phyloP scores from a whole-genome alignment of 495 filamentous ascomycete species.

The Parachaetomium inaequale region DNA sequence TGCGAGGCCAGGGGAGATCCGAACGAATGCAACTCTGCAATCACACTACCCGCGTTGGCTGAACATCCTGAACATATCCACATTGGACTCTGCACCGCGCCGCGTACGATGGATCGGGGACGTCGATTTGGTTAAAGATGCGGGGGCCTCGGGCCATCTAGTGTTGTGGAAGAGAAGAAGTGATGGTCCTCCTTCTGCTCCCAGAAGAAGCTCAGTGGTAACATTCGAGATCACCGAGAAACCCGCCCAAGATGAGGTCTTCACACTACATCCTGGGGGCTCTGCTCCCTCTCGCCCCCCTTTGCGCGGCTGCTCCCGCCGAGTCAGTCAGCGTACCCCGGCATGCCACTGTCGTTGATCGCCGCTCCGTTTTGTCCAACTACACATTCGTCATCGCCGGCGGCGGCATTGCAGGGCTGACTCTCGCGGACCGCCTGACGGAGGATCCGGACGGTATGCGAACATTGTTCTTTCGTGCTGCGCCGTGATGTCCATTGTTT shows the following conservation, averaged over 20 bases:
- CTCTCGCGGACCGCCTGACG: conserved; percentile 47
- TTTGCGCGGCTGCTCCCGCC: conserved; percentile 4
- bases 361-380: conserved; percentile 16
- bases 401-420: conserved; percentile 47
- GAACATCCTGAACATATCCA: too few relatives aligned
- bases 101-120: neutral
- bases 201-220: neutral
- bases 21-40: conserved; percentile 7
- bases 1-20: neutral
- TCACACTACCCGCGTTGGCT: neutral
- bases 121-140: neutral
- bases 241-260: conserved; percentile 2
- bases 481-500: neutral
- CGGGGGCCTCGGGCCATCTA: neutral
- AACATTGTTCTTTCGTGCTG: neutral
- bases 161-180: neutral
- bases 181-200: neutral
- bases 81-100: neutral
- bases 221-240: neutral
- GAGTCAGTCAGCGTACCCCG: conserved; percentile 15
- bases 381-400: conserved; percentile 52
- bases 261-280: conserved; percentile 1
- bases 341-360: conserved; percentile 29
- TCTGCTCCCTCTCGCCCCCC: conserved; percentile 3
- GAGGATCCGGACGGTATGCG: conserved; percentile 42